Percentiles rank a stretch among this genome's conserved stretches.
Conservation (phyloP, 306 rosid species). For the Psophocarpus tetragonolobus region DNA sequence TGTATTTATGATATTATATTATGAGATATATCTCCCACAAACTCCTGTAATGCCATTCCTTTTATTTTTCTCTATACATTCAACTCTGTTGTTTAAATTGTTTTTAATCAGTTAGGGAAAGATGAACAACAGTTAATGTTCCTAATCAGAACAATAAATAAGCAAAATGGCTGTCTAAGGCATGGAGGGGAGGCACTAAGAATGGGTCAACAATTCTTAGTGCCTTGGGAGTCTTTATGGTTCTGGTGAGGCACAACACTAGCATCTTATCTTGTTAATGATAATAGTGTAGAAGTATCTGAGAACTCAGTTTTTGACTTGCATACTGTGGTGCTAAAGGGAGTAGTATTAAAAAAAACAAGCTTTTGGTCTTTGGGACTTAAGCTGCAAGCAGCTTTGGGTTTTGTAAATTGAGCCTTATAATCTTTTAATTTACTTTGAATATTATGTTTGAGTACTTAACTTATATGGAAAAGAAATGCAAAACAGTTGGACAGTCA, state of each 20-base stretch:
- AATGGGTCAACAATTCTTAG: neutral
- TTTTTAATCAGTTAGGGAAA: neutral
- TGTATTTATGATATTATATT: no score
- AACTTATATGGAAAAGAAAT: slow-evolving; percentile 9
- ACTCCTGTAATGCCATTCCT: neutral
- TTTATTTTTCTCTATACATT: neutral
- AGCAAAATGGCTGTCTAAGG: neutral
- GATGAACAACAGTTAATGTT: neutral
- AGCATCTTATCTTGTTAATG: neutral
- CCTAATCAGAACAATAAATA: neutral
- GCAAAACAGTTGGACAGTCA: neutral
- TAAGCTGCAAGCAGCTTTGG: neutral
- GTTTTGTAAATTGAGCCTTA: neutral
- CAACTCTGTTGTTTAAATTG: neutral
- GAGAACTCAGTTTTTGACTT: neutral
- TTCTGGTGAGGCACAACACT: neutral
- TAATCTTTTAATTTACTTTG: neutral
- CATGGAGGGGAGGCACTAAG: neutral
- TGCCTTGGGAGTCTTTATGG: neutral
- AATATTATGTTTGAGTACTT: neutral
- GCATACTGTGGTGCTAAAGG: neutral
- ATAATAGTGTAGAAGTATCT: neutral
- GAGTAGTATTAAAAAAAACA: neutral
- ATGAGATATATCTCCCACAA: neutral
- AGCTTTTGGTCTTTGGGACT: neutral